Conservation (phyloP, 495 filamentous ascomycete species). For the Aspergillus conjunctus region DNA sequence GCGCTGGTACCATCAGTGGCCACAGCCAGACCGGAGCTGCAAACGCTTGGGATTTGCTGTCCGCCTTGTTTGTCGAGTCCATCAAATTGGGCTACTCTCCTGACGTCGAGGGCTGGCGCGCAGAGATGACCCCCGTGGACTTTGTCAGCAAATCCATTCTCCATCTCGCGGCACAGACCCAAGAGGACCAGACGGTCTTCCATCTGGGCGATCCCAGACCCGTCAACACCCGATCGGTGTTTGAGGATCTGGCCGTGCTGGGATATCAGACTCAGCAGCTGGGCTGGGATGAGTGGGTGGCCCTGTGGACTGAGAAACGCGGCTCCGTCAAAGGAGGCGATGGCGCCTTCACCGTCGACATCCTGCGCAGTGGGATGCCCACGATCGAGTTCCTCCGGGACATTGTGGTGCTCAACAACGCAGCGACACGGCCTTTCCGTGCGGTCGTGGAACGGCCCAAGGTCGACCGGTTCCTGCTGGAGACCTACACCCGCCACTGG, state of each 20-base stretch:
- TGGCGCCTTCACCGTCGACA: slow-evolving; percentile 57
- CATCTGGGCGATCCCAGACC: slow-evolving; percentile 69
- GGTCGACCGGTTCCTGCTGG: slow-evolving; percentile 60
- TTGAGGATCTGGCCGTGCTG: slow-evolving; percentile 57
- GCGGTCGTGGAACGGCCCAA: slow-evolving; percentile 58
- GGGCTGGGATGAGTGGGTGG: slow-evolving; percentile 64
- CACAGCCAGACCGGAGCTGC: slow-evolving; percentile 64
- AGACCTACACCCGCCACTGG: slow-evolving; percentile 70
- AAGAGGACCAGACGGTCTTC: slow-evolving; percentile 57
- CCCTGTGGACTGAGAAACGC: slow-evolving; percentile 61
- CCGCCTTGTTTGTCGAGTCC: slow-evolving; percentile 67
- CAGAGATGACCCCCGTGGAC: slow-evolving; percentile 73
- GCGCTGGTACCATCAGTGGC: slow-evolving; percentile 65
- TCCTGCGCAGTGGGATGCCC: slow-evolving; percentile 63
- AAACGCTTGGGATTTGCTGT: slow-evolving; percentile 68
- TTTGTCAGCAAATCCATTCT: slow-evolving; percentile 68
- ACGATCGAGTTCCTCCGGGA: slow-evolving; percentile 59
- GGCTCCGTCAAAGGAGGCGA: slow-evolving; percentile 59
- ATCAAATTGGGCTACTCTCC: slow-evolving; percentile 62
- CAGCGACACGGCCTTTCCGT: slow-evolving; percentile 57
- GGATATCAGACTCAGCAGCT: slow-evolving; percentile 63
- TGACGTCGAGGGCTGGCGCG: slow-evolving; percentile 65
- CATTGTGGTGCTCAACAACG: slow-evolving; percentile 64
- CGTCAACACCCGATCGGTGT: slow-evolving; percentile 55
- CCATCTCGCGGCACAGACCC: slow-evolving; percentile 56